Evolutionary conservation across 2,329 filamentous ascomycete genomes (phyloP).

Genomic region (Stagonosporopsis cucurbitacearum): DNA sequence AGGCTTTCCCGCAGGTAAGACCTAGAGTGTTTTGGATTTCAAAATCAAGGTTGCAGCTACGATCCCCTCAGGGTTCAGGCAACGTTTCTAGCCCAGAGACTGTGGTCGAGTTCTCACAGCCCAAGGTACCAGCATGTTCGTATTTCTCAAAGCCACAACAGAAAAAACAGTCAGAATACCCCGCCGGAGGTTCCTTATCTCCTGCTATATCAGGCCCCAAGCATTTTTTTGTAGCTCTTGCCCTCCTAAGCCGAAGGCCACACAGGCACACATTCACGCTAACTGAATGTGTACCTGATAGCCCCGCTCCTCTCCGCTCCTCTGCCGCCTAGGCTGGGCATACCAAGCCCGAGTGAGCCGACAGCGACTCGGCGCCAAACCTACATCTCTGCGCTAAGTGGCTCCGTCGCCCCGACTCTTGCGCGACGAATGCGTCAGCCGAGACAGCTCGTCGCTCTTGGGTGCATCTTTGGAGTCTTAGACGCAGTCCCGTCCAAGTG

Average conservation of each 20-base stretch:
- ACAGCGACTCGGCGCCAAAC: conserved; percentile 23
- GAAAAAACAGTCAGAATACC: neutral
- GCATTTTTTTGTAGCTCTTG: conserved; percentile 1
- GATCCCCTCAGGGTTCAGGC: conserved; percentile 1
- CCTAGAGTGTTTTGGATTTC: neutral
- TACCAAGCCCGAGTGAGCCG: conserved; percentile 24
- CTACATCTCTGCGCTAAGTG: conserved; percentile 6
- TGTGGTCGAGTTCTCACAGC: neutral
- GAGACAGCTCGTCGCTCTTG: conserved; percentile 20
- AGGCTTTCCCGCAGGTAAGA: neutral
- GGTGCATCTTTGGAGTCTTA: neutral
- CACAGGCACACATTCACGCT: conserved; percentile 6
- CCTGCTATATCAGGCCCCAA: neutral
- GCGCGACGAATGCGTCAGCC: conserved; percentile 31
- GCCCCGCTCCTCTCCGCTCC: conserved; percentile 34
- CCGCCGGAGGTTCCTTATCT: conserved; percentile 2
- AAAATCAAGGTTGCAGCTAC: conserved; percentile 1
- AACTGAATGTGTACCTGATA: neutral
- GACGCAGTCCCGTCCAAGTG: conserved; percentile 9
- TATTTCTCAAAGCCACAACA: neutral
- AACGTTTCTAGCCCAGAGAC: neutral
- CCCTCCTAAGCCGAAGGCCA: neutral
- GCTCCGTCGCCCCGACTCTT: conserved; percentile 3
- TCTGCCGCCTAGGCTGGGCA: conserved; percentile 25
- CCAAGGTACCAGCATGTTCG: neutral